Base-by-base conservation (phyloP, 2,329 filamentous ascomycete genomes). In the Aspergillus sp. region DNA sequence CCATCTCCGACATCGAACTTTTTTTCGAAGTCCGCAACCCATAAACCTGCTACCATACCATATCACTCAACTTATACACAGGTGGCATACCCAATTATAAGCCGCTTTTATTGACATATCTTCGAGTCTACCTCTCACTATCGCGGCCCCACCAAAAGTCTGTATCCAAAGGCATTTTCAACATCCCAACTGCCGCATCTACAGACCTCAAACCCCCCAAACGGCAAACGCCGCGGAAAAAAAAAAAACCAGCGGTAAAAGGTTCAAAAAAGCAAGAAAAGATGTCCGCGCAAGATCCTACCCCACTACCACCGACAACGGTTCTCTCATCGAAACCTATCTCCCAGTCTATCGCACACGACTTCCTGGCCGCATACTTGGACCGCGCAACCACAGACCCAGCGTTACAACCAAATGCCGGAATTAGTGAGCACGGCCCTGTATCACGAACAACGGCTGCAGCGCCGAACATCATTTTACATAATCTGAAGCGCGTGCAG, bases 401-500 rank as follows among this genome's bases (percentile, higher is more conserved):
- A 20, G 70, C 74, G 13, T 69, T 77, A 11, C 76, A 78, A 56
- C 76, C 76, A 26, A 78, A 75, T 58, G 74, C 76, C 26, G 71
- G 72, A 55, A 76, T 78, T 57, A 76, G 73, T 51, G 74, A 76
- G 53, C 71, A 76, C 48, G 76, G 76, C 2, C 76, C 76, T 36
- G 66, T 76, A 52, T 74, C 75, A 24, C 74, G 73, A 52, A 75
- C 71, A 34, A 74, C 76, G 12, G 71, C 74, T 39, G 68, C 72
- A 3, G 71, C 74, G 20, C 74, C 75, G 1, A 78, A 77, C 32
- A 65, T 78, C 18, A 74, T 75, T 22, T 66, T 79, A 43, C 76
- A 79, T 65, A 78, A 76, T 57, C 63, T 79, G 53, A 76, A 76
- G 67, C 75, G 76, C 44, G 74, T 79, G 34, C 73, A 78, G 65